These are phyloP conservation scores for Vitis amurensis DNA, from an alignment of 164 flowering plant species.

Conservation along the genomic window DNA sequence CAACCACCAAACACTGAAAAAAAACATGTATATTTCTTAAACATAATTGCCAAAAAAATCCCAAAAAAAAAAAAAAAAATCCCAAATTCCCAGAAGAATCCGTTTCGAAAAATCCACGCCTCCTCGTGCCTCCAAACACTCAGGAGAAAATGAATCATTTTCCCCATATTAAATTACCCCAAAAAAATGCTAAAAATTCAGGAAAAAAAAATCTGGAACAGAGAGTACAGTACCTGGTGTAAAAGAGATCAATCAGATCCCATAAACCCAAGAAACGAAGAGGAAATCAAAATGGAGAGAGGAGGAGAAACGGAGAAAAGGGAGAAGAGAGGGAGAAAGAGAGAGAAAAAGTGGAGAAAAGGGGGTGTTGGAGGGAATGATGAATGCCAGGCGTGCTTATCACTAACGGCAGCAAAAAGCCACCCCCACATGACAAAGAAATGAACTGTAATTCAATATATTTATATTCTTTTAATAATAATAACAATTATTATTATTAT, in stretches of 20 bases:
- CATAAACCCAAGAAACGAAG: background rate
- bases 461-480: slow-evolving; percentile 1
- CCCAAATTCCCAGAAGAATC: too few species aligned
- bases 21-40: background rate
- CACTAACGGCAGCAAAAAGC: slow-evolving; percentile 48
- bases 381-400: slow-evolving; percentile 77
- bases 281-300: slow-evolving; percentile 9
- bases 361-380: slow-evolving; percentile 45
- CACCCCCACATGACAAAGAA: slow-evolving; percentile 12
- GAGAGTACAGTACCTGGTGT: slow-evolving; percentile 20
- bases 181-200: background rate
- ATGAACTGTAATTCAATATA: slow-evolving; percentile 34
- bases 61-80: background rate
- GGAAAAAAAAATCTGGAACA: too few species aligned
- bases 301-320: slow-evolving; percentile 9
- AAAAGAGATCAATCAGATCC: slow-evolving; percentile 7
- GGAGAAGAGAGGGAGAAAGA: slow-evolving; percentile 8
- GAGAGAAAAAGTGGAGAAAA: slow-evolving; percentile 5
- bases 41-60: background rate
- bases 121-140: too few species aligned
- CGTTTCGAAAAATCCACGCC: too few species aligned
- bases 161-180: too few species aligned
- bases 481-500: background rate
- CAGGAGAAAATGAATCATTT: too few species aligned
- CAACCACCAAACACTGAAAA: slow-evolving; percentile 1